Base-by-base conservation (phyloP, 2,329 filamentous ascomycete genomes). In the Dothiorella sarmentorum region DNA sequence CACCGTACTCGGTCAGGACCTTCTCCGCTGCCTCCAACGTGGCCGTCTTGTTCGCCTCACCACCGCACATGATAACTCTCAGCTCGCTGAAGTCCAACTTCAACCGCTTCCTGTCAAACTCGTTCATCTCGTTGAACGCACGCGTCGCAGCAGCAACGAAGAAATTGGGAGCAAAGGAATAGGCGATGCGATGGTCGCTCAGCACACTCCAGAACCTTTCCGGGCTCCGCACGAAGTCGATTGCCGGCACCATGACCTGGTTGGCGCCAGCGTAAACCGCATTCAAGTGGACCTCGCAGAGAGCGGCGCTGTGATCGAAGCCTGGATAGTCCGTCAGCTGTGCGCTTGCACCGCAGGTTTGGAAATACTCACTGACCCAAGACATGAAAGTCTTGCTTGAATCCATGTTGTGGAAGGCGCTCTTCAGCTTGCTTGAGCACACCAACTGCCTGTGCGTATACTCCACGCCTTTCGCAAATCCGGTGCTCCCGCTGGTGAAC, bases 271-370 rank as follows among this genome's bases (percentile, higher is more conserved):
- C 61, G 26, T 61, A 69, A 44, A 82, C 64, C 1, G 81, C 78
- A 13, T 76, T 75, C 0, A 85, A 64, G 62, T 85, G 82, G 15
- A 80, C 76, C 53, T 85, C 79, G 1, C 73, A 69, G 3, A 85
- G 67, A 60, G 69, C 76, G 0, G 78, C 82, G 9, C 83, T 80
- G 59, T 85, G 82, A 61, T 85, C 81, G 26, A 59, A 59, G n/a
- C 57, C 57, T 59, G 17, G 6, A 11, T 3, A 7, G 10, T 22
- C 15, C 9, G 33, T 58, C 35, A 58, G 43, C 26, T 10, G 31
- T 18, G 1, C 20, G n/a, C 2, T 11, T 43, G 3, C 27, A n/a
- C n/a, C n/a, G n/a, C n/a, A n/a, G 4, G 2, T 24, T 7, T 3
- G 55, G 18, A 10, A 10, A 26, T n/a, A 55, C 57, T 59, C 18